Evolutionary conservation across 2,329 filamentous ascomycete species (phyloP).

Genomic region (Lasiodiplodia sp.): DNA sequence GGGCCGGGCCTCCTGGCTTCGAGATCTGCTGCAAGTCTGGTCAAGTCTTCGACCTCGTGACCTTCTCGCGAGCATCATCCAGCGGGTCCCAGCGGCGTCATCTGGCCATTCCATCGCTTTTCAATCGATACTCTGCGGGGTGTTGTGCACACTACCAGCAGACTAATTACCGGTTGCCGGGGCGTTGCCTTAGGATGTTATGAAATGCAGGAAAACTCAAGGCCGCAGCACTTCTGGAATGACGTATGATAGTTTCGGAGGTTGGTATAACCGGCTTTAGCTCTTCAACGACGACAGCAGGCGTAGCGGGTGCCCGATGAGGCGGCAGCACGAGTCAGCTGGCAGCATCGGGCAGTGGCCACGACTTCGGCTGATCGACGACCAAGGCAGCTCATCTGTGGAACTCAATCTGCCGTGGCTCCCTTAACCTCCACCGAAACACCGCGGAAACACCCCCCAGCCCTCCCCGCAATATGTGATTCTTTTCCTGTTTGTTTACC

Average conservation of each 20-base stretch:
- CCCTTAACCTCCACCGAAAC: conserved; percentile 10
- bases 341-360: conserved; percentile 1
- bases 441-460: conserved; percentile 1
- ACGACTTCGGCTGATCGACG: conserved; percentile 28
- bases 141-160: neutral
- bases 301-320: neutral
- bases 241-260: neutral
- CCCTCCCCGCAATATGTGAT: conserved; percentile 28
- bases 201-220: neutral
- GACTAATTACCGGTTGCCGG: neutral
- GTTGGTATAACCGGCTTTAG: neutral
- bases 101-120: neutral
- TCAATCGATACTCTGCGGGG: neutral
- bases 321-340: conserved; percentile 10
- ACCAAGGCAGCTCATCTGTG: conserved; percentile 22
- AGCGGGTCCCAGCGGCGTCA: neutral
- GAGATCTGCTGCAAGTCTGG: neutral
- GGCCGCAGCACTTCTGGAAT: neutral
- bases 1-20: neutral
- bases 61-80: neutral
- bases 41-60: neutral
- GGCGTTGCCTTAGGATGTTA: neutral
- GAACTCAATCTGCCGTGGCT: conserved; percentile 6
- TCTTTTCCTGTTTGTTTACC: conserved; percentile 1
- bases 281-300: neutral